Evolutionary conservation across 1,284 basidiomycete species (phyloP).

Genomic region (Ceratobasidium sp.): DNA sequence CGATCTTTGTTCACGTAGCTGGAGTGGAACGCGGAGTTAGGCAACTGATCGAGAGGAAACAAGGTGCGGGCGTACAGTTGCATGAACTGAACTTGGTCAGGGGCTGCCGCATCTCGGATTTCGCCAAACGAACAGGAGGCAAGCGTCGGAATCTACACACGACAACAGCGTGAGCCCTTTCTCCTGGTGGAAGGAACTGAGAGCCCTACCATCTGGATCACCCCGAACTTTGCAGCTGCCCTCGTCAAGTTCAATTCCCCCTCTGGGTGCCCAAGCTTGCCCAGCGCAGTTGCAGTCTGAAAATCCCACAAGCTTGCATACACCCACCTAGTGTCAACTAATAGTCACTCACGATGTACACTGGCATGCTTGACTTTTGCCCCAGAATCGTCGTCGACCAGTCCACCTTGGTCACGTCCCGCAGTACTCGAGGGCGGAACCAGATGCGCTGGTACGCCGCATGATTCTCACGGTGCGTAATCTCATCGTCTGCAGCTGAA

Average conservation of each 20-base stretch:
- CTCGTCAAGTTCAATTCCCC: slow-evolving; percentile 90
- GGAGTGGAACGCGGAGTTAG: slow-evolving; percentile 13
- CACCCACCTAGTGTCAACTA: neutral
- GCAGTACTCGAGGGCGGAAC: slow-evolving; percentile 91
- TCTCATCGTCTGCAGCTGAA: slow-evolving; percentile 89
- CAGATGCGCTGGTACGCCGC: slow-evolving; percentile 90
- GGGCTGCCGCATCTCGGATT: slow-evolving; percentile 81
- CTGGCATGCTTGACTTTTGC: slow-evolving; percentile 76
- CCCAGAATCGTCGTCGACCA: slow-evolving; percentile 86
- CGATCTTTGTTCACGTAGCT: slow-evolving; percentile 90
- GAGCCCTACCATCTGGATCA: slow-evolving; percentile 87
- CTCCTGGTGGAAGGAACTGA: slow-evolving; percentile 3
- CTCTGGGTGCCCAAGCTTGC: slow-evolving; percentile 94
- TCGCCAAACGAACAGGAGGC: slow-evolving; percentile 93
- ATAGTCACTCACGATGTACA: slow-evolving; percentile 70
- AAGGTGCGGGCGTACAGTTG: slow-evolving; percentile 67
- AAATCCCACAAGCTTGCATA: neutral
- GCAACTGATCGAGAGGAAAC: slow-evolving; percentile 5
- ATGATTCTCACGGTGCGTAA: slow-evolving; percentile 89
- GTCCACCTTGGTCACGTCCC: slow-evolving; percentile 86
- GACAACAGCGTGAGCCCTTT: slow-evolving; percentile 24
- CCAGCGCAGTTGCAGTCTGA: slow-evolving; percentile 81
- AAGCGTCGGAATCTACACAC: slow-evolving; percentile 82
- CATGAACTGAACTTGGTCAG: slow-evolving; percentile 82
- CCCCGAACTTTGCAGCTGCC: slow-evolving; percentile 80